Percentiles rank a stretch among this genome's conserved stretches.
These are phyloP conservation scores for Massariosphaeria phaeospora DNA, from an alignment of 495 filamentous ascomycete genomes.

Conservation along the genomic window DNA sequence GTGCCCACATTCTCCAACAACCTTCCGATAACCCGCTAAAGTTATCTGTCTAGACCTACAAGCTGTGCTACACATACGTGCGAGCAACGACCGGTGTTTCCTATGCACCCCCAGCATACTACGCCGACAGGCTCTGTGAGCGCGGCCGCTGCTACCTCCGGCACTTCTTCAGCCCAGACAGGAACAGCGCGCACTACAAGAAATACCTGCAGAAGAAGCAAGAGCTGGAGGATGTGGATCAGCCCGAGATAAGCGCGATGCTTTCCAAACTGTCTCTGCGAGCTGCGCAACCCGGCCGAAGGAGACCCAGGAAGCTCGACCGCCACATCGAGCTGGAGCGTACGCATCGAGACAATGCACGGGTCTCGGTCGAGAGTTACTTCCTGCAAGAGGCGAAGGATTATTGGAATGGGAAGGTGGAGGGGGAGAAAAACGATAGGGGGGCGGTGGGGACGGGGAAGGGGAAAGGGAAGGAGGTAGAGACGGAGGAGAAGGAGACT, in stretches of 20 bases:
- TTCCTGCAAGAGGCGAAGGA: background rate
- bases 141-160: slow-evolving; percentile 34
- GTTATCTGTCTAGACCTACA: slow-evolving; percentile 18
- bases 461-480: no score
- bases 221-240: background rate
- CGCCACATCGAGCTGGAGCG: background rate
- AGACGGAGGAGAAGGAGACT: background rate
- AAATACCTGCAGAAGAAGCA: background rate
- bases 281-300: background rate
- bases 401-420: no score
- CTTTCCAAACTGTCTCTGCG: no score
- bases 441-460: no score
- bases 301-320: background rate
- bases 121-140: slow-evolving; percentile 38
- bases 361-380: background rate
- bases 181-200: background rate
- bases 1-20: background rate
- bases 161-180: background rate
- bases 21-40: no score
- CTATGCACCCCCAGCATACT: slow-evolving; percentile 35
- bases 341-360: background rate
- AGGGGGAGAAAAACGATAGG: no score
- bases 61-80: slow-evolving; percentile 35
- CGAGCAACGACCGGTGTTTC: slow-evolving; percentile 32
- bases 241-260: background rate